These are phyloP conservation scores for Podaxis sp. DNA, from an alignment of 768 basidiomycete genomes.

Conservation along the genomic window DNA sequence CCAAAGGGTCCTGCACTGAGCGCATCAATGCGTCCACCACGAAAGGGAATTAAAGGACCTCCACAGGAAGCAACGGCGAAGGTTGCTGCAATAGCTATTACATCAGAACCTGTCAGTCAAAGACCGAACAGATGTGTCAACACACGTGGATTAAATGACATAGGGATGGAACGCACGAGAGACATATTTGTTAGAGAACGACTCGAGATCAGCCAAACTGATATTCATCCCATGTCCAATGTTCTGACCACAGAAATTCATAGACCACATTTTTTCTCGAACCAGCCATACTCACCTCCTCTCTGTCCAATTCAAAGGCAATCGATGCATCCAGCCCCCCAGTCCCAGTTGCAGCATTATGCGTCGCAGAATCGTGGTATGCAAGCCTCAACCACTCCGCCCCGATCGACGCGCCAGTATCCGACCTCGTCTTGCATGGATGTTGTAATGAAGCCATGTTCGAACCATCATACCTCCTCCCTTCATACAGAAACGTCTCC, in stretches of 20 bases:
- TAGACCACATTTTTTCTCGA: too few species aligned
- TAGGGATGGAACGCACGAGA: conserved; percentile 28
- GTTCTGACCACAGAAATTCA: conserved; percentile 27
- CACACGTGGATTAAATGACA: background rate
- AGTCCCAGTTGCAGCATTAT: conserved; percentile 21
- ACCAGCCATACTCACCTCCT: conserved; percentile 10
- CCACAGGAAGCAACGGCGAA: conserved; percentile 39
- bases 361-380: conserved; percentile 26
- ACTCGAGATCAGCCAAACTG: conserved; percentile 33
- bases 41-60: conserved; percentile 41
- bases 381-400: conserved; percentile 23
- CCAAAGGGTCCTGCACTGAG: conserved; percentile 34
- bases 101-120: conserved; percentile 33
- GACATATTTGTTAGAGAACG: conserved; percentile 37
- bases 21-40: conserved; percentile 42
- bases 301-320: conserved; percentile 21
- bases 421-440: conserved; percentile 17
- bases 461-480: conserved; percentile 16
- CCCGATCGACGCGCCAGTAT: conserved; percentile 17
- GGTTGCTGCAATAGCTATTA: conserved; percentile 38
- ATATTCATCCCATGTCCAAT: conserved; percentile 35
- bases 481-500: conserved; percentile 20
- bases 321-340: conserved; percentile 29
- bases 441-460: conserved; percentile 20
- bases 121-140: background rate